A percentile compares a stretch with the other conserved stretches of the same genome.
These are phyloP conservation scores for Gossypium rotundifolium DNA, from an alignment of 345 rosid genomes.

Conservation along the genomic window DNA sequence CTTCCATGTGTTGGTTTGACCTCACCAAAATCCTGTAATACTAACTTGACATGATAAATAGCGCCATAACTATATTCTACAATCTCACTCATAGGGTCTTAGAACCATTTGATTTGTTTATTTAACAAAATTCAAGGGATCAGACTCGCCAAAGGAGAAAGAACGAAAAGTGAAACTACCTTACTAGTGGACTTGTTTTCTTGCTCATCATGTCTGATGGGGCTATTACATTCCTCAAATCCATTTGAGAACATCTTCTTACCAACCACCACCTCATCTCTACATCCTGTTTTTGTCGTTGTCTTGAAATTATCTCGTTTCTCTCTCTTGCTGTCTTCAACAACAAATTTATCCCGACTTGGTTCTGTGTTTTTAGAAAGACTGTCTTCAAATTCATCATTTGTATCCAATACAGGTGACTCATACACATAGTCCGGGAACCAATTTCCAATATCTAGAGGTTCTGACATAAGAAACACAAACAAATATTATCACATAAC, in stretches of 20 bases:
- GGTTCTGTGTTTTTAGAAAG: slow-evolving; percentile 10
- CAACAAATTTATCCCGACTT: slow-evolving; percentile 19
- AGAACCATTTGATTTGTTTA: background rate
- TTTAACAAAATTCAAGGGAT: background rate
- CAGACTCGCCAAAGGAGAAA: background rate
- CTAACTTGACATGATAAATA: background rate
- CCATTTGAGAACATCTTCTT: slow-evolving; percentile 18
- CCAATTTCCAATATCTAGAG: slow-evolving; percentile 55
- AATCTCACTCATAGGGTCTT: too few relatives aligned
- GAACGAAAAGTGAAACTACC: slow-evolving; percentile 10
- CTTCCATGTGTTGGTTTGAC: slow-evolving; percentile 12
- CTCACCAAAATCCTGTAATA: slow-evolving; percentile 18
- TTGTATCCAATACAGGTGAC: slow-evolving; percentile 32
- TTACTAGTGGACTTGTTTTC: slow-evolving; percentile 11
- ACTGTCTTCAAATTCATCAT: slow-evolving; percentile 18
- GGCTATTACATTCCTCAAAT: slow-evolving; percentile 5
- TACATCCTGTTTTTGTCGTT: slow-evolving; percentile 13
- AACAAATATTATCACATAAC: background rate
- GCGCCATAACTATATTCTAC: too few relatives aligned
- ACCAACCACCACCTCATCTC: slow-evolving; percentile 16
- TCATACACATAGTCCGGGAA: slow-evolving; percentile 43
- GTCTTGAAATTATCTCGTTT: slow-evolving; percentile 11
- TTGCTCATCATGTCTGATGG: background rate
- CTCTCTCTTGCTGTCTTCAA: slow-evolving; percentile 29
- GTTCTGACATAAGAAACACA: slow-evolving; percentile 33